phyloP scores from a whole-genome alignment of 2,329 filamentous ascomycete species.

The Diplodia intermedia region DNA sequence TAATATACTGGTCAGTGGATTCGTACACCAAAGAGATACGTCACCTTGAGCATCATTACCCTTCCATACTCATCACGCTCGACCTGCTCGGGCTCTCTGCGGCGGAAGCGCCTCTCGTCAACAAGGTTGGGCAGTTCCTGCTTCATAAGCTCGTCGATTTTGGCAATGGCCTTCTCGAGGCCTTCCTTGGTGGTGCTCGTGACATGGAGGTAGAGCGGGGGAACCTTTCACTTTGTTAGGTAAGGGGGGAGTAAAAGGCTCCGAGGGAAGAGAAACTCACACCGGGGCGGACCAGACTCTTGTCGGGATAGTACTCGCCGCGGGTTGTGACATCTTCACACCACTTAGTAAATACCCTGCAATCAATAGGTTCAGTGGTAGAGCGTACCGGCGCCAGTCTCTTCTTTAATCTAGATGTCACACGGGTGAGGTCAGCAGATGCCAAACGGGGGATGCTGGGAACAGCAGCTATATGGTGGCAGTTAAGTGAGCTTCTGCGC shows the following conservation, averaged over 20 bases:
- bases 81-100: conserved; percentile 78
- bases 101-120: conserved; percentile 89
- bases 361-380: conserved; percentile 67
- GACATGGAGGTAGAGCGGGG: conserved; percentile 91
- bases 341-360: conserved; percentile 66
- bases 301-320: conserved; percentile 96
- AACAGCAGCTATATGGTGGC: conserved; percentile 49
- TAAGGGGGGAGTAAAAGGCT: not conserved
- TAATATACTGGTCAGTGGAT: conserved; percentile 51
- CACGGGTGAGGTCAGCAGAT: conserved; percentile 90
- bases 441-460: conserved; percentile 71
- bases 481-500: conserved; percentile 56
- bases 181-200: conserved; percentile 91
- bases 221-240: conserved; percentile 66
- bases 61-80: conserved; percentile 91
- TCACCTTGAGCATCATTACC: conserved; percentile 57
- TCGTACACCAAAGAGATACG: not conserved
- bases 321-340: conserved; percentile 96
- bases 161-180: conserved; percentile 83
- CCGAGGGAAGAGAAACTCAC: conserved; percentile 62
- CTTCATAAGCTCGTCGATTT: conserved; percentile 95
- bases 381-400: conserved; percentile 99
- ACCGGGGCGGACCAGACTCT: conserved; percentile 91
- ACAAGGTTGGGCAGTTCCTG: conserved; percentile 95
- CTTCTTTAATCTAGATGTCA: conserved; percentile 98